Percentiles rank a stretch among this genome's conserved stretches.
Evolutionary conservation across 305 asterid species (phyloP).

Genomic region (Plantago lanceolata): DNA sequence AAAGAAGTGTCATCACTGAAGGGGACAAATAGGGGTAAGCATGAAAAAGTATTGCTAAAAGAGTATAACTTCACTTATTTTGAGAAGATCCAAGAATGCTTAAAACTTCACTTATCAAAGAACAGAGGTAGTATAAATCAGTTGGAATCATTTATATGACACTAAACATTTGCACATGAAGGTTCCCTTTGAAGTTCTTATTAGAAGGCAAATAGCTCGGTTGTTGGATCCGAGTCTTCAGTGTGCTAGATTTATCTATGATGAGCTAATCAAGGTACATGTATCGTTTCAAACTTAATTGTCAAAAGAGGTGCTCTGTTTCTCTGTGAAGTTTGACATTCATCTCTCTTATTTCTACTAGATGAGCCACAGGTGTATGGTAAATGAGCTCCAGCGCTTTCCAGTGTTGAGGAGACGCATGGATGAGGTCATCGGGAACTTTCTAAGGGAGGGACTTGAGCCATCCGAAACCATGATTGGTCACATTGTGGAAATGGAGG

Average conservation of each 20-base stretch:
- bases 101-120: no score
- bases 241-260: conserved; percentile 82
- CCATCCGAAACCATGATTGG: conserved; percentile 98
- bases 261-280: conserved; percentile 78
- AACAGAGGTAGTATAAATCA: no score
- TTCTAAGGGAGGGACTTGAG: conserved; percentile 81
- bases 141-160: conserved; percentile 15
- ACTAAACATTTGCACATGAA: conserved; percentile 25
- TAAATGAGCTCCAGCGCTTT: conserved; percentile 71
- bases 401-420: conserved; percentile 63
- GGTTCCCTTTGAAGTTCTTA: conserved; percentile 93
- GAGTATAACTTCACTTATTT: no score
- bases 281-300: conserved; percentile 8
- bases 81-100: no score
- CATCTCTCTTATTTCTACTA: conserved; percentile 25
- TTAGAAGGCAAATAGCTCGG: conserved; percentile 78
- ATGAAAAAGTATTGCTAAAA: no score
- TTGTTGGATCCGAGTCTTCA: conserved; percentile 91
- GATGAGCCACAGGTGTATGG: conserved; percentile 84
- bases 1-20: no score
- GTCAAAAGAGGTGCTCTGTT: conserved; percentile 16
- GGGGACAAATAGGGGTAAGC: no score
- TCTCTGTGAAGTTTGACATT: conserved; percentile 27
- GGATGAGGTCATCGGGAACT: conserved; percentile 67
- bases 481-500: conserved; percentile 97